Base-by-base conservation (phyloP, 768 basidiomycete species). In the Cystofilobasidium macerans region DNA sequence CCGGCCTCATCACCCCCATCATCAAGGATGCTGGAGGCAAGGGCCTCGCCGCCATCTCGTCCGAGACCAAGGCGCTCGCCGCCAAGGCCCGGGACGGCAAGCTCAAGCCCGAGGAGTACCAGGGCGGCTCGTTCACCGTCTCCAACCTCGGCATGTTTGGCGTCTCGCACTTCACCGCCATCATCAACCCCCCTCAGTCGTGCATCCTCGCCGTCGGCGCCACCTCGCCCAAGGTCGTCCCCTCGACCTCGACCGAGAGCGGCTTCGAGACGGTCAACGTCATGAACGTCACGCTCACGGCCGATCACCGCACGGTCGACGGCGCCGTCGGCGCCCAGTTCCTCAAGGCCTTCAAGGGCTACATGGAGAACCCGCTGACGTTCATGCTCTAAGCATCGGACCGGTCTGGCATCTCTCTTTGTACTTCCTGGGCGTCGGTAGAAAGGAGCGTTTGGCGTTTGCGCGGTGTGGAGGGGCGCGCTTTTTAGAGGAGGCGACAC, bases 61-160 rank as follows among this genome's bases (percentile, higher is more conserved):
- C 89, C 14, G 89, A 95, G 77, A 84, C 90, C 35, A 99, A 98
- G 79, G 78, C 84, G 14, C 83, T 99, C 56, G 95, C 95, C 1
- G 88, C 86, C 80, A 92, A 91, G 78, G 95, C 95, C 35, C 86
- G 94, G 58, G 95, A 98, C 71, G 92, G 93, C 69, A 99, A 97
- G 79, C 82, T 99, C 67, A 82, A 86, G 74, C 95, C 94, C 30
- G 80, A 86, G 62, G 94, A 99, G 77, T 99, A 98, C 80, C 94
- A 99, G 87, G 95, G 95, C 62, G 95, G 95, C 57, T 89, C 93
- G 16, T 98, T 99, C 80, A 98, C 95, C 51, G 89, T 99, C 76
- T 99, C 95, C 67, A 99, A 99, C 80, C 82, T 99, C 64, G 95
- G 95, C 78, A 99, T 99, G 95, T 95, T 82, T 75, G 93, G 88